Base-by-base conservation (phyloP, 768 basidiomycete species). In the Brasilioporus rufonigricans region DNA sequence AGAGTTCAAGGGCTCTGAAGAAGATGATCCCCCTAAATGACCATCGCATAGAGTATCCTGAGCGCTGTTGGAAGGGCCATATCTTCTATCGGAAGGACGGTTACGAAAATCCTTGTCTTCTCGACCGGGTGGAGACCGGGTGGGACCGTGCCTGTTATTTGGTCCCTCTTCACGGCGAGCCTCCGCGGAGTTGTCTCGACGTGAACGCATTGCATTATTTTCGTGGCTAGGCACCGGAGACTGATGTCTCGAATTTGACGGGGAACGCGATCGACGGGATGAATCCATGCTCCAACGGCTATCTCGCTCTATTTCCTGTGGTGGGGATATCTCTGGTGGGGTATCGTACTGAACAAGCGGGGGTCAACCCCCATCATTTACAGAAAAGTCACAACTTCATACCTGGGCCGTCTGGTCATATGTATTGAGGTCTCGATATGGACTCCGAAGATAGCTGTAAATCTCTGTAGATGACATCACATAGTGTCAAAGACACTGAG, bases 381-480 rank as follows among this genome's bases (percentile, higher is more conserved):
- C 38, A 4, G n/a, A 10, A 3, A 19, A 31, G 38, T 24, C 4
- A 16, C 48, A 23, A 52, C 29, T 58, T 61, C 46, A n/a, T 61
- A 90, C 93, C 82, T 97, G 93, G 14, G 84, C 90, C 6, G 83
- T 78, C 14, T 77, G 77, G 67, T 98, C 94, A 65, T 95, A 98
- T 12, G 82, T 77, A 48, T 84, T 80, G 23, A 97, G 77, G 70
- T 94, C 92, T 62, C 84, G 84, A 69, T 84, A 96, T 2, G 94
- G 94, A 10, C 93, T 95, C 48, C 94, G 81, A 19, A 96, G 77
- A 67, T 90, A 98, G 39, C 81, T 83, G 68, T 96, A 97, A 36
- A 97, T 79, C 72, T 98, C 94, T 94, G n/a, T n/a, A n/a, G n/a
- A n/a, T n/a, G n/a, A n/a, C n/a, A n/a, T n/a, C n/a, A n/a, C n/a